Base-by-base conservation (phyloP, 169 alveolate genomes). In the Cardiosporidium cionae region DNA sequence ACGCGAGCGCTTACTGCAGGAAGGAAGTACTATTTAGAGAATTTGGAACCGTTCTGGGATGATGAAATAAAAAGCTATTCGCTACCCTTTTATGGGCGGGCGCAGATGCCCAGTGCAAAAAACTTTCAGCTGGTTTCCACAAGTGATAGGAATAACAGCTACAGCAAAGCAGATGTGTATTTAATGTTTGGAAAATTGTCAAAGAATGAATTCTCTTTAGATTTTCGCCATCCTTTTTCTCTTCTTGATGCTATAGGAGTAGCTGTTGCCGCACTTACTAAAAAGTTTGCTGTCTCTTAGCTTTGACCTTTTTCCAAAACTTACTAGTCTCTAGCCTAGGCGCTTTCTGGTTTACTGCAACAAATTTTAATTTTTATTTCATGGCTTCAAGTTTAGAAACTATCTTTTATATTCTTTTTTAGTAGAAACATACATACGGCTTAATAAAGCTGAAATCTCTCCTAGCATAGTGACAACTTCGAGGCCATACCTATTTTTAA, bases 161-260 rank as follows among this genome's bases (percentile, higher is more conserved):
- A 54, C n/a, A 68, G 32, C 44, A 70, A 68, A 7, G 79, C 52
- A 74, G 52, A 66, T 65, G 79, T 72, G 44, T 84, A n/a, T 58
- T 70, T 86, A 74, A 86, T 86, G 83, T 80, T 86, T 72, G 91
- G 91, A 28, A 77, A 80, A 70, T 52, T 76, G 64, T 67, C 86
- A 25, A 78, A 86, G 73, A 87, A 86, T 54, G 86, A 68, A 44
- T 86, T 80, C 58, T 75, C 86, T 35, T 72, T 86, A 44, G 91
- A 86, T 72, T 86, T 83, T 66, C 79, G 91, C 23, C 83, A 78
- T 58, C 91, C 91, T 36, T 75, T 86, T 44, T 67, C 87, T 16
- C 66, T 83, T n/a, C 64, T 86, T 63, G 91, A 86, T 44, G 89
- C 91, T 2, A 72, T 86, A 34, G 83, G 89, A 29, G 76, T 86